Evolutionary conservation across 805 yeast species (phyloP).

Genomic region (Candida sonorensis): DNA sequence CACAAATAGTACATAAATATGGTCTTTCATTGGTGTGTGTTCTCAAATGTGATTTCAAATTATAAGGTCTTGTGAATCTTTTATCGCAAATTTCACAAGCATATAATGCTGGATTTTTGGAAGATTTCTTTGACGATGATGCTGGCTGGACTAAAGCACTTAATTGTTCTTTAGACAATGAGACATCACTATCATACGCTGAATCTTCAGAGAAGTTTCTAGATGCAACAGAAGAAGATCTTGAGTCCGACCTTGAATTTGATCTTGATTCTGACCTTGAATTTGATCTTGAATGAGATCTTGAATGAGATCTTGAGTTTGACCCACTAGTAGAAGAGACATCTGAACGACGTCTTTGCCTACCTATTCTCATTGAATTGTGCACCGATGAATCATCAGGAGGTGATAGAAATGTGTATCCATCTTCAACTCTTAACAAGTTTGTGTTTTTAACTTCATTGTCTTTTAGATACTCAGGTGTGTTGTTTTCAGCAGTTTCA

Average conservation of each 20-base stretch:
- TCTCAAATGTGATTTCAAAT: slow-evolving; percentile 81
- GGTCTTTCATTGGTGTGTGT: slow-evolving; percentile 88
- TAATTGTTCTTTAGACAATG: slow-evolving; percentile 47
- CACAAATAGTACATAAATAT: slow-evolving; percentile 64
- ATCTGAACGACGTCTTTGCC: slow-evolving; percentile 28
- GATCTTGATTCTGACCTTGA: slow-evolving; percentile 20
- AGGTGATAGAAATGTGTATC: slow-evolving; percentile 14
- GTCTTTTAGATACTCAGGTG: slow-evolving; percentile 3
- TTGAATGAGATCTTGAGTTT: slow-evolving; percentile 18
- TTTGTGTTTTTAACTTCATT: slow-evolving; percentile 5
- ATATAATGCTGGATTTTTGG: slow-evolving; percentile 66
- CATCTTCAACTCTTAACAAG: slow-evolving; percentile 28
- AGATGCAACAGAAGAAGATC: no score
- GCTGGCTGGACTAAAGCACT: slow-evolving; percentile 59
- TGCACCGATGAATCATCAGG: slow-evolving; percentile 26
- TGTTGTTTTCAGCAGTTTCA: no score
- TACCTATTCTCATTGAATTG: slow-evolving; percentile 31
- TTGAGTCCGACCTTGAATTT: slow-evolving; percentile 18
- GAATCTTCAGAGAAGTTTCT: slow-evolving; percentile 27
- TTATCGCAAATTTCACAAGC: slow-evolving; percentile 82
- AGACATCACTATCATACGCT: slow-evolving; percentile 24
- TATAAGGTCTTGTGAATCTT: slow-evolving; percentile 87
- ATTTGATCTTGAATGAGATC: slow-evolving; percentile 16
- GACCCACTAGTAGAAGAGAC: slow-evolving; percentile 25
- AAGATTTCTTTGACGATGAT: slow-evolving; percentile 41